Conservation (phyloP, 768 basidiomycete species). For the Gautieria morchelliformis region DNA sequence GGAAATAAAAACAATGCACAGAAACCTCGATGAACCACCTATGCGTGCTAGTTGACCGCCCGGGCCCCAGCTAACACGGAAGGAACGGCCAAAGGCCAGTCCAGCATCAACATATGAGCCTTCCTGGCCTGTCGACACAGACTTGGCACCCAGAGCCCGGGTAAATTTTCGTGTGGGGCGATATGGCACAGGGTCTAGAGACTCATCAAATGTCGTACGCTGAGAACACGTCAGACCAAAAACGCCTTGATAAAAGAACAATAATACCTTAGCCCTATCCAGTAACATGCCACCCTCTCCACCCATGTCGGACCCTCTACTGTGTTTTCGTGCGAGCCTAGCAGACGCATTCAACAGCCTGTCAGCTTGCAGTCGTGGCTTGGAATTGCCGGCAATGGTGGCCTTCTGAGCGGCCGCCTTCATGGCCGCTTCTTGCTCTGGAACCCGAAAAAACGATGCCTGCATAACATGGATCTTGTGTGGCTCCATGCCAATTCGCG, state of each 20-base stretch:
- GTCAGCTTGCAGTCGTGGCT: slow-evolving; percentile 20
- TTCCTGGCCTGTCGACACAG: slow-evolving; percentile 56
- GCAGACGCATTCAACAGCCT: slow-evolving; percentile 24
- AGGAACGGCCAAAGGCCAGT: slow-evolving; percentile 75
- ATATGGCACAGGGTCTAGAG: slow-evolving; percentile 55
- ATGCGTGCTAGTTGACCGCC: slow-evolving; percentile 73
- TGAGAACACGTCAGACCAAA: slow-evolving; percentile 18
- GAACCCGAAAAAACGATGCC: slow-evolving; percentile 70
- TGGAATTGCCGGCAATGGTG: slow-evolving; percentile 20
- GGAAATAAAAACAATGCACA: neutral
- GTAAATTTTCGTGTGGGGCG: slow-evolving; percentile 76
- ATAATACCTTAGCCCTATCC: slow-evolving; percentile 50
- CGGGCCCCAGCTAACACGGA: slow-evolving; percentile 86
- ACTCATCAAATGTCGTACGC: slow-evolving; percentile 74
- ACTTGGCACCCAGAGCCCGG: slow-evolving; percentile 59
- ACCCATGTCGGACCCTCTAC: slow-evolving; percentile 71
- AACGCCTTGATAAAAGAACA: slow-evolving; percentile 5
- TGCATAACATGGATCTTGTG: slow-evolving; percentile 94
- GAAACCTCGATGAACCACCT: slow-evolving; percentile 28
- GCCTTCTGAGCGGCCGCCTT: slow-evolving; percentile 49
- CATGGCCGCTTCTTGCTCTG: slow-evolving; percentile 33
- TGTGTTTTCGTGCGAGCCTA: slow-evolving; percentile 54
- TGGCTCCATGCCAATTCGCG: slow-evolving; percentile 67
- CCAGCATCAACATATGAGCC: slow-evolving; percentile 70
- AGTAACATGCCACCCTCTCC: slow-evolving; percentile 55